Percentiles rank a stretch among this genome's conserved stretches.
Conservation (phyloP, 2,329 filamentous ascomycete genomes). For the Acephala macrosclerotiorum region DNA sequence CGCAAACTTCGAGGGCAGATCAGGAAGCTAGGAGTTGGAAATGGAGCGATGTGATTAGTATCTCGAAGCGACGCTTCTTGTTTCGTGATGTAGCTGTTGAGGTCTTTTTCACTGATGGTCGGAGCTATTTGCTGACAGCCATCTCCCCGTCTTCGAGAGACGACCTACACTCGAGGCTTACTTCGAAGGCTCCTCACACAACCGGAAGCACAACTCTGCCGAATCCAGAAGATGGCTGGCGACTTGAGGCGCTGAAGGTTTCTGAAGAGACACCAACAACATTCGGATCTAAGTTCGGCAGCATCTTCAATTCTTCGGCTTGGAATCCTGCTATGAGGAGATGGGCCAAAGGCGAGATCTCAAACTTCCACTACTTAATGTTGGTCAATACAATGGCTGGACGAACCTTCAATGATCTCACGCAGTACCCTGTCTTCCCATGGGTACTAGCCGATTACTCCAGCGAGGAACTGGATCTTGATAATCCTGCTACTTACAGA, state of each 20-base stretch:
- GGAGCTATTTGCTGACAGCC: slow-evolving; percentile 91
- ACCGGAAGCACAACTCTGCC: slow-evolving; percentile 72
- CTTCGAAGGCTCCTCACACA: slow-evolving; percentile 81
- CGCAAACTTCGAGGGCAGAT: slow-evolving; percentile 64
- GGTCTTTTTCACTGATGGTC: slow-evolving; percentile 95
- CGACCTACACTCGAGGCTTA: slow-evolving; percentile 79
- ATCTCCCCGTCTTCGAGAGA: slow-evolving; percentile 78
- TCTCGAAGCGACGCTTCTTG: slow-evolving; percentile 93
- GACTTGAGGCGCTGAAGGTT: slow-evolving; percentile 82
- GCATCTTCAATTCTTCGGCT: slow-evolving; percentile 84
- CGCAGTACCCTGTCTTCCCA: slow-evolving; percentile 97
- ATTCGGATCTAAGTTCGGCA: slow-evolving; percentile 89
- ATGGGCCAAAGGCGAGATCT: slow-evolving; percentile 95
- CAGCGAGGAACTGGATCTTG: slow-evolving; percentile 88
- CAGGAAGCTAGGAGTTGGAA: slow-evolving; percentile 91
- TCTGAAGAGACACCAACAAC: slow-evolving; percentile 65
- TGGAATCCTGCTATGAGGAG: slow-evolving; percentile 86
- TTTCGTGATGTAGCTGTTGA: slow-evolving; percentile 97
- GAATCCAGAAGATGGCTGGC: slow-evolving; percentile 89
- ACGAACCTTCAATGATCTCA: slow-evolving; percentile 95
- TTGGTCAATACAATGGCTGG: slow-evolving; percentile 97
- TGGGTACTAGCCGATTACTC: slow-evolving; percentile 98
- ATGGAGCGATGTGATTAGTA: slow-evolving; percentile 92
- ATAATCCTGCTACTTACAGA: slow-evolving; percentile 83
- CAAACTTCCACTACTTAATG: slow-evolving; percentile 99